These are phyloP conservation scores for Trebouxia gelatinosa DNA, from an alignment of 163 green algal genomes.

Conservation along the genomic window DNA sequence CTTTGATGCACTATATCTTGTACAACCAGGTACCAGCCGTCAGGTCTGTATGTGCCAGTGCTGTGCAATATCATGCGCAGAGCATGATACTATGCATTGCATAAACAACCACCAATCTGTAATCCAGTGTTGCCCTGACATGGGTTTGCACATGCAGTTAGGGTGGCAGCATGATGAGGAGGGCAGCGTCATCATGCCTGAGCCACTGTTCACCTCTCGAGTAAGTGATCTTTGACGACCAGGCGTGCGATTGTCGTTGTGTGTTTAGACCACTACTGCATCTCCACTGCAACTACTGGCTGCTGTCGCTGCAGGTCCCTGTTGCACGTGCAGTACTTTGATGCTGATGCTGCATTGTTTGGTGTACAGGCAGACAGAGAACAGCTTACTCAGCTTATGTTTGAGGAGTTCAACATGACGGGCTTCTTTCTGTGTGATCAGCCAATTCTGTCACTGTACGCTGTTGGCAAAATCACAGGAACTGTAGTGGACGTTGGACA, in stretches of 20 bases:
- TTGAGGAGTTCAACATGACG: slow-evolving; percentile 78
- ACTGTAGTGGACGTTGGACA: slow-evolving; percentile 77
- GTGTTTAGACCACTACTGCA: too few relatives aligned
- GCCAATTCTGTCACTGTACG: slow-evolving; percentile 69
- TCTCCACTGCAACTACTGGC: background rate
- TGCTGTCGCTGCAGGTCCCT: background rate
- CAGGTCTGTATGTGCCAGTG: too few relatives aligned
- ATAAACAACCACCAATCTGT: background rate
- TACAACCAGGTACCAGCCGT: slow-evolving; percentile 5
- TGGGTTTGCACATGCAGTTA: background rate
- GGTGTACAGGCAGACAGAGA: slow-evolving; percentile 63
- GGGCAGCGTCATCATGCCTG: slow-evolving; percentile 14
- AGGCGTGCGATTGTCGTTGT: too few relatives aligned
- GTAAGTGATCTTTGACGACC: background rate
- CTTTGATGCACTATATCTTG: background rate
- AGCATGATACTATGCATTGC: too few relatives aligned
- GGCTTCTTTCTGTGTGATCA: slow-evolving; percentile 63
- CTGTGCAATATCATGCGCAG: too few relatives aligned
- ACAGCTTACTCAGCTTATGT: slow-evolving; percentile 72
- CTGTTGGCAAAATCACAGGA: slow-evolving; percentile 65
- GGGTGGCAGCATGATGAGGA: slow-evolving; percentile 25
- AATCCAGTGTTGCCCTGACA: too few relatives aligned
- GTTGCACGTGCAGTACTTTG: too few relatives aligned
- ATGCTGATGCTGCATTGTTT: too few relatives aligned
- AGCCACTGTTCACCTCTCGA: slow-evolving; percentile 18